Evolutionary conservation across 1,284 basidiomycete species (phyloP), one percentile per base, ranked within the genome.

Genomic region (Violaceomyces palustris): DNA sequence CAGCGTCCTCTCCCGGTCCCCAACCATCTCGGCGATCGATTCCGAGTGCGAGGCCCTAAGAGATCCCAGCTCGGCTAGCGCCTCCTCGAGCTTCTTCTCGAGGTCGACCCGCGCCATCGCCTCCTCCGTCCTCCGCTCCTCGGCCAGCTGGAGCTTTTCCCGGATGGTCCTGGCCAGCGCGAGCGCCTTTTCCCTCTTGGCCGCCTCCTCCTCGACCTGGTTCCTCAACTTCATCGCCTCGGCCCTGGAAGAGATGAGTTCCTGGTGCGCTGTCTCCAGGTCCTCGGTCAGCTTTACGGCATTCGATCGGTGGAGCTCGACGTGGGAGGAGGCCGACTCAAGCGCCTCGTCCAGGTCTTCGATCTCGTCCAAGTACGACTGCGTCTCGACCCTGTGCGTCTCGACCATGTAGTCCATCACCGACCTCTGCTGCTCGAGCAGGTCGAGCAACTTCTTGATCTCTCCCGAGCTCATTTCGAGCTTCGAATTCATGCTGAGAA

Each of bases 381-480:
- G 58, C 28, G 42, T 37, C 32, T 68, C 64, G 22, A 58, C 23
- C 33, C 58, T 50, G 33, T 68, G 65, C 29, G 61, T 68, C 10
- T 61, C 55, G 22, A 68, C 38, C 61, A 68, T 57, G 43, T 68
- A 63, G 30, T 66, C 65, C 42, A 68, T 68, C 14, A 66, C 58
- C n/a, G 54, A 38, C 7, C 61, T 33, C 39, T 68, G 65, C 50
- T 66, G 57, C 19, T 68, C 65, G 10, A 68, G 39, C 22, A 68
- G 50, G 30, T 66, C 64, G 14, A 68, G 42, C 26, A 68, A 43
- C 38, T 66, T 63, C 3, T 48, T 45, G 14, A 66, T 62, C 50
- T 68, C 65, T n/a, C 22, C 33, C 2, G 47, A 42, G 32, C 45
- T 61, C 19, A 50, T 39, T 19, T 59, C 58, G 6, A 64, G 22